These are phyloP conservation scores for Bassia scoparia DNA, from an alignment of 148 eudicot species.

Conservation along the genomic window DNA sequence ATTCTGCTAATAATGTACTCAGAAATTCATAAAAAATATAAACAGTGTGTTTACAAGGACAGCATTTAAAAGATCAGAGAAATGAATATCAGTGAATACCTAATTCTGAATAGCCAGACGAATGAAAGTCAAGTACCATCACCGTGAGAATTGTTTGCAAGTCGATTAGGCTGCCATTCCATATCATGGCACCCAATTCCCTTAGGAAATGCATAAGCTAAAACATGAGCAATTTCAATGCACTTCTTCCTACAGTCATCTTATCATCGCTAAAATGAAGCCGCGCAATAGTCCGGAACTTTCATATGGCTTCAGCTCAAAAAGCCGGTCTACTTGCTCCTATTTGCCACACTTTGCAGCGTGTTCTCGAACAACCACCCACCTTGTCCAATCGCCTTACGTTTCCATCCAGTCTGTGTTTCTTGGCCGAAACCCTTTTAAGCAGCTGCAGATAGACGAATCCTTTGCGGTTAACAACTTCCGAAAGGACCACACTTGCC, in stretches of 20 bases:
- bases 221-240: slow-evolving; percentile 44
- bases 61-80: too few relatives aligned
- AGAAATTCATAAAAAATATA: too few relatives aligned
- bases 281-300: slow-evolving; percentile 49
- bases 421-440: slow-evolving; percentile 37
- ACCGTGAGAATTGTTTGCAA: slow-evolving; percentile 21
- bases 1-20: too few relatives aligned
- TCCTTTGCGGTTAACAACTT: slow-evolving; percentile 21
- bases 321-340: slow-evolving; percentile 33
- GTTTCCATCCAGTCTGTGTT: slow-evolving; percentile 22
- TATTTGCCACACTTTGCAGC: slow-evolving; percentile 34
- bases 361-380: slow-evolving; percentile 33
- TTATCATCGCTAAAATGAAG: slow-evolving; percentile 20
- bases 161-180: slow-evolving; percentile 49
- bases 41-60: too few relatives aligned
- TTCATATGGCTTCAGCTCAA: slow-evolving; percentile 37
- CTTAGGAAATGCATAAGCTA: slow-evolving; percentile 39
- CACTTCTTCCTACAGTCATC: slow-evolving; percentile 43
- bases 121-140: slow-evolving; percentile 43
- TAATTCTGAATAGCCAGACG: slow-evolving; percentile 45
- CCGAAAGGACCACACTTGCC: slow-evolving; percentile 36
- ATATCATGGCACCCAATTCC: slow-evolving; percentile 56
- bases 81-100: too few relatives aligned
- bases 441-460: slow-evolving; percentile 30
- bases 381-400: slow-evolving; percentile 28